These are phyloP conservation scores for Rhizopus microsporus DNA, from an alignment of 371 early-diverging fungal species.

Conservation along the genomic window DNA sequence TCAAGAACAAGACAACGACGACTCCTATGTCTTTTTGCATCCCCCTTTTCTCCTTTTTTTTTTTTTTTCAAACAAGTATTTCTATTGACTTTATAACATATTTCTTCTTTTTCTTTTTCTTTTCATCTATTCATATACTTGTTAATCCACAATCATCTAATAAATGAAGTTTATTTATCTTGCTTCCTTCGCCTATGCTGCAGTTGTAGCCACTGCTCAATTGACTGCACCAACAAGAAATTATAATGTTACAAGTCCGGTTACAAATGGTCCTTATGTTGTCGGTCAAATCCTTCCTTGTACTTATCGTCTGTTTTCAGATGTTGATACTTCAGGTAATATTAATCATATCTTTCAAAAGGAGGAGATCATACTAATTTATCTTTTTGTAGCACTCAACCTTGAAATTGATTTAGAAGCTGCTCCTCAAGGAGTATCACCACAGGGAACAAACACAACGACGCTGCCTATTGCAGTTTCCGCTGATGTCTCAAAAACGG, in stretches of 20 bases:
- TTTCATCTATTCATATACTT: too few relatives aligned
- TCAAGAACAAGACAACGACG: too few relatives aligned
- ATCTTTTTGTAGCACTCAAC: slow-evolving; percentile 26
- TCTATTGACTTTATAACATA: too few relatives aligned
- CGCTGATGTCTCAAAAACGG: slow-evolving; percentile 48
- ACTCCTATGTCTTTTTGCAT: too few relatives aligned
- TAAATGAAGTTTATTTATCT: slow-evolving; percentile 4
- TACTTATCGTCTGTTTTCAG: slow-evolving; percentile 45
- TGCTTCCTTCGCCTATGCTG: slow-evolving; percentile 16
- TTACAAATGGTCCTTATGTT: slow-evolving; percentile 46
- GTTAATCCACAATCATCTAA: too few relatives aligned
- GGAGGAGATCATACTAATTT: background rate
- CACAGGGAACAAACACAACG: slow-evolving; percentile 17
- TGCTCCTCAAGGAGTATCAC: slow-evolving; percentile 8
- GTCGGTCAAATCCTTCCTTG: slow-evolving; percentile 50
- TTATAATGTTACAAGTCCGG: slow-evolving; percentile 46
- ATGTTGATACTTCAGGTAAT: slow-evolving; percentile 50
- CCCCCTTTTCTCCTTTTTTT: too few relatives aligned
- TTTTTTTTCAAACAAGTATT: too few relatives aligned
- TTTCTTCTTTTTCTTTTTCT: too few relatives aligned
- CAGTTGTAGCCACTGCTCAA: slow-evolving; percentile 25
- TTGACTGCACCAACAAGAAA: slow-evolving; percentile 45
- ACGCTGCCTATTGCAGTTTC: slow-evolving; percentile 34
- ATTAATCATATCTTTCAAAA: background rate
- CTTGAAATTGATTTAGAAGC: slow-evolving; percentile 34